These are phyloP conservation scores for Ustilago hordei DNA, from an alignment of 1,284 basidiomycete species.

Conservation along the genomic window DNA sequence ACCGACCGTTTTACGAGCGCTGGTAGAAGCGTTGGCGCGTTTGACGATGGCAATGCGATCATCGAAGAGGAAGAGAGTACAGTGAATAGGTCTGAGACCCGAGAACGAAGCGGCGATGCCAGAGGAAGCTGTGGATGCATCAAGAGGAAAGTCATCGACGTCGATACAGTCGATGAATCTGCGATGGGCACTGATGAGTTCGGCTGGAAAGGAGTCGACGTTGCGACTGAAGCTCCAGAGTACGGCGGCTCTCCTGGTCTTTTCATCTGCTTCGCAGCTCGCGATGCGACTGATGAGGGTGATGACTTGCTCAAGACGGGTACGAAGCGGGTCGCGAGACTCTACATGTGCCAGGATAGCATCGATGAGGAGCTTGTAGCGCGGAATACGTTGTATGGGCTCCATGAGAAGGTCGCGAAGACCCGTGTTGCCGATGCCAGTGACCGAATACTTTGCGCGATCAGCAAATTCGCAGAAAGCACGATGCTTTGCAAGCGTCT, in stretches of 20 bases:
- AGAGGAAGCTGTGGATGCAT: conserved; percentile 26
- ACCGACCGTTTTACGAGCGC: conserved; percentile 81
- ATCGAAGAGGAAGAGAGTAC: conserved; percentile 92
- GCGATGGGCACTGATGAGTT: conserved; percentile 76
- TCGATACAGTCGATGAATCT: conserved; percentile 93
- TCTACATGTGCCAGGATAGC: conserved; percentile 61
- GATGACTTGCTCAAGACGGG: conserved; percentile 81
- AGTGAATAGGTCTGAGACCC: conserved; percentile 74
- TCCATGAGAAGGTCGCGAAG: conserved; percentile 96
- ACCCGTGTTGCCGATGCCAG: conserved; percentile 80
- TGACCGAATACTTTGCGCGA: conserved; percentile 86
- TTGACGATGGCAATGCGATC: conserved; percentile 94
- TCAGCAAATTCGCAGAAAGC: conserved; percentile 79
- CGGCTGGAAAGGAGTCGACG: conserved; percentile 87
- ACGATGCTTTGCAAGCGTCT: conserved; percentile 82
- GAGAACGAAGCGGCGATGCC: conserved; percentile 28
- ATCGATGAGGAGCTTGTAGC: conserved; percentile 93
- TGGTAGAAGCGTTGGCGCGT: conserved; percentile 79
- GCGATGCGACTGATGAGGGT: conserved; percentile 91
- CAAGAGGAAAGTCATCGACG: conserved; percentile 78
- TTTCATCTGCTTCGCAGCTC: conserved; percentile 88
- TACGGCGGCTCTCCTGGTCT: conserved; percentile 87
- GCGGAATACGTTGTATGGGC: conserved; percentile 97
- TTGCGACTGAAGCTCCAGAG: conserved; percentile 87
- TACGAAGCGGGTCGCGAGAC: conserved; percentile 72